Conservation (phyloP, 306 rosid species). For the Urtica urens region DNA sequence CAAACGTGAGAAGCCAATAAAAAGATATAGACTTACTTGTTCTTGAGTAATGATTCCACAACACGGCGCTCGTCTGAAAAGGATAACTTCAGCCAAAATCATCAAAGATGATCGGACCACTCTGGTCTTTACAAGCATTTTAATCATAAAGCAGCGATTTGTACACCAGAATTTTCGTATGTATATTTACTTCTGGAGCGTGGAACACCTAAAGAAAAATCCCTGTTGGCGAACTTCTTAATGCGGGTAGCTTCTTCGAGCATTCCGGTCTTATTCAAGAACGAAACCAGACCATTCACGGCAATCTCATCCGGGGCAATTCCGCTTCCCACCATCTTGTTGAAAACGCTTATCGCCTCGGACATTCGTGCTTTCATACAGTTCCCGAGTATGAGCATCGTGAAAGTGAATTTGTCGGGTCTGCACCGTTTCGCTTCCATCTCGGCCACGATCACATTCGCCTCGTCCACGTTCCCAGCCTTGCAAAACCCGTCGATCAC, state of each 20-base stretch:
- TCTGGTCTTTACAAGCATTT: too few species aligned
- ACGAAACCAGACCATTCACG: conserved; percentile 45
- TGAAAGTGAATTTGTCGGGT: conserved; percentile 69
- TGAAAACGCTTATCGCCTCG: conserved; percentile 58
- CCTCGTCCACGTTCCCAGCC: conserved; percentile 76
- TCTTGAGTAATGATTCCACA: too few species aligned
- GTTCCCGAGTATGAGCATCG: conserved; percentile 77
- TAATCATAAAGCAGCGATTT: conserved; percentile 38
- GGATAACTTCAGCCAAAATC: too few species aligned
- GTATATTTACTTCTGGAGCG: conserved; percentile 16
- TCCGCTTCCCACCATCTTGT: conserved; percentile 59
- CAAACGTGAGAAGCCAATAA: too few species aligned
- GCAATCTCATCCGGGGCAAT: conserved; percentile 66
- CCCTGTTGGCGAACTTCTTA: conserved; percentile 28
- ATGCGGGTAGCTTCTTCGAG: conserved; percentile 53
- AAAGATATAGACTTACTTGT: too few species aligned
- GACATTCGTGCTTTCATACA: conserved; percentile 76
- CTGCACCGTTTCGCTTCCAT: conserved; percentile 60
- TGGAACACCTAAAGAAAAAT: conserved; percentile 14
- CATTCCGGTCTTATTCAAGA: conserved; percentile 83
- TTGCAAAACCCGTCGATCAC: conserved; percentile 79
- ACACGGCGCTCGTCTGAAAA: too few species aligned
- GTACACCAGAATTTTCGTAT: conserved; percentile 29
- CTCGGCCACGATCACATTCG: conserved; percentile 53
- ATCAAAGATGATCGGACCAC: too few species aligned